Conservation (phyloP, 1,139 yeast species). For the Candida tunisiensis region DNA sequence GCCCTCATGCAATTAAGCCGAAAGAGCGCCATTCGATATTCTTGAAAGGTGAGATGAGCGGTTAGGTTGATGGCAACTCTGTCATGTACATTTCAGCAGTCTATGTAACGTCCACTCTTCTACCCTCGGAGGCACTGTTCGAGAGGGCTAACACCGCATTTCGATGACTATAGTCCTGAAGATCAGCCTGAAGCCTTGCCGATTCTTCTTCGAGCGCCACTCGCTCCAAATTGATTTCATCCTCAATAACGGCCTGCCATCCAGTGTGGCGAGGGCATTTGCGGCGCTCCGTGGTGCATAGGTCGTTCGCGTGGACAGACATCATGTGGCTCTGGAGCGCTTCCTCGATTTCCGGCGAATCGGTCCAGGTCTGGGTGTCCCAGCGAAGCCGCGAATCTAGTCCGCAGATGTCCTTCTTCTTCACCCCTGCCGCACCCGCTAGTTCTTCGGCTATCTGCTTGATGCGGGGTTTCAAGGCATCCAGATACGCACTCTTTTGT, state of each 20-base stretch:
- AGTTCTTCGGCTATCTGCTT: conserved; percentile 8
- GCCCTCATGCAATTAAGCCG: too few relatives aligned
- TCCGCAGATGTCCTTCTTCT: conserved; percentile 26
- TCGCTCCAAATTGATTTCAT: conserved; percentile 23
- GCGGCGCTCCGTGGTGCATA: conserved; percentile 43
- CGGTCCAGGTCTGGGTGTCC: conserved; percentile 9
- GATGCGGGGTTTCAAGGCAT: conserved; percentile 9
- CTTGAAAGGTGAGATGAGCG: too few relatives aligned
- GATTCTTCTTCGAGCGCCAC: conserved; percentile 20
- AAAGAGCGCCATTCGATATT: too few relatives aligned
- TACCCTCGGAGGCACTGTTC: too few relatives aligned
- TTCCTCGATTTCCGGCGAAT: conserved; percentile 2
- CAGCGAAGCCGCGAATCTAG: conserved; percentile 17
- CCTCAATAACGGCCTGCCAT: conserved; percentile 42
- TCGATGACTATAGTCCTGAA: too few relatives aligned
- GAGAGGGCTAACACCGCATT: too few relatives aligned
- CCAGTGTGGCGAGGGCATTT: conserved; percentile 52
- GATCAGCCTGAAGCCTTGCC: conserved; percentile 3
- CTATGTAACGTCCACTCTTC: too few relatives aligned
- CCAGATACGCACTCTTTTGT: too few relatives aligned
- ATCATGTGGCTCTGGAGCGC: conserved; percentile 1
- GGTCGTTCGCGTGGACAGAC: conserved; percentile 7
- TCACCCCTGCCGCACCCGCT: conserved; percentile 9
- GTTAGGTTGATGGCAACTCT: too few relatives aligned
- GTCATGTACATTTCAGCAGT: too few relatives aligned